Base-by-base conservation (phyloP, 768 basidiomycete genomes). In the Megacollybia marginata region DNA sequence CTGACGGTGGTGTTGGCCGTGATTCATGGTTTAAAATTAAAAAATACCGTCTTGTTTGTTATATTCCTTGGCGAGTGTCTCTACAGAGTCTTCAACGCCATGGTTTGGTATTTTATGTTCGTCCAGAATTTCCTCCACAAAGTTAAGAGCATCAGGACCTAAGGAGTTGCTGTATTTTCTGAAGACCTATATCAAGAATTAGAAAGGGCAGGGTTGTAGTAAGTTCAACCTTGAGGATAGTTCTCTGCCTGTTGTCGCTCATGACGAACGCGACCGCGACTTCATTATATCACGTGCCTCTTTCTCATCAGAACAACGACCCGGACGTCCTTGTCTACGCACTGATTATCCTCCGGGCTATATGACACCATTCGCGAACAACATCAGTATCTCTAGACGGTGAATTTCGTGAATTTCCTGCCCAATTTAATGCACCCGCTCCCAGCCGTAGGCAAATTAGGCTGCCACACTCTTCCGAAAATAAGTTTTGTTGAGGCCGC, bases 101-200 rank as follows among this genome's bases (percentile, higher is more conserved):
- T 79, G 75, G 46, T 83, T 80, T 3, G 70, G 61, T 43, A 93
- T 85, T 44, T 85, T 82, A 63, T 92, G 84, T 51, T 74, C 67
- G 43, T 81, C 76, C 15, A 92, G 67, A 34, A 93, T 78, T 11
- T 76, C 72, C 58, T 92, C 88, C 13, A 92, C 62, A 54, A 86
- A 78, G 36, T 78, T 74, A 19, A 90, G 67, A 9, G 82, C 81
- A 48, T 91, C 88, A 5, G 91, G 85, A 1, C 90, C 86, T 6
- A 93, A 73, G 9, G 91, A 88, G 59, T 91, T 88, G 58, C 88
- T 88, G 62, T 88, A 91, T 66, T 92, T 92, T 46, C 88, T 76
- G 61, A 92, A 92, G 42, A 89, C 84, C 88, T 91, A 54, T 38
- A 48, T 8, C 20, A 11, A 23, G 47, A 31, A 20, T 40, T 43